Conservation (phyloP, 371 early-diverging fungal species). For the Apophysomyces ossiformis region DNA sequence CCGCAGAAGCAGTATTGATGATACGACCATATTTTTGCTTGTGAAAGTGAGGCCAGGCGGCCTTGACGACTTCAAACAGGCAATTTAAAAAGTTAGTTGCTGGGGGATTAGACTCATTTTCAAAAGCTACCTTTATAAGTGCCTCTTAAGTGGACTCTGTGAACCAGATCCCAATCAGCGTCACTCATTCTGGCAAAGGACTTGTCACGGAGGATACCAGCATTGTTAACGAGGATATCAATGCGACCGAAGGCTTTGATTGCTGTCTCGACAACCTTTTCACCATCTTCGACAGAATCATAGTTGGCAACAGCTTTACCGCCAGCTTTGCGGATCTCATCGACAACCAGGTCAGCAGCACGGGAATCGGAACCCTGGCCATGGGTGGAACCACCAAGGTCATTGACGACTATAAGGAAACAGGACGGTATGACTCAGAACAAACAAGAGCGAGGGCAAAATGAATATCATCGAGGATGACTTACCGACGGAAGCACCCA, state of each 20-base stretch:
- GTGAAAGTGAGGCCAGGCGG: slow-evolving; percentile 95
- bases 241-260: slow-evolving; percentile 93
- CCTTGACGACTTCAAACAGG: slow-evolving; percentile 72
- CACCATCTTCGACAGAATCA: slow-evolving; percentile 96
- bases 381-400: slow-evolving; percentile 72
- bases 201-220: slow-evolving; percentile 96
- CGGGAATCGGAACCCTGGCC: slow-evolving; percentile 67
- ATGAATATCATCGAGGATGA: background rate
- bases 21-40: slow-evolving; percentile 95
- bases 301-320: slow-evolving; percentile 98
- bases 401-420: slow-evolving; percentile 81
- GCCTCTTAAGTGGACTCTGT: slow-evolving; percentile 92
- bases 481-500: slow-evolving; percentile 72
- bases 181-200: slow-evolving; percentile 96
- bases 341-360: slow-evolving; percentile 97
- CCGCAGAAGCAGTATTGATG: slow-evolving; percentile 90
- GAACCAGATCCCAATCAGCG: slow-evolving; percentile 94
- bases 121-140: slow-evolving; percentile 74
- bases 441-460: background rate
- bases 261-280: slow-evolving; percentile 96
- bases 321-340: slow-evolving; percentile 90
- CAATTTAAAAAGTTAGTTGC: slow-evolving; percentile 1
- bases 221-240: slow-evolving; percentile 97
- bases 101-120: background rate
- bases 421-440: background rate